Base-by-base conservation (phyloP, 192 early-diverging fungal species). In the Podila epicladia region DNA sequence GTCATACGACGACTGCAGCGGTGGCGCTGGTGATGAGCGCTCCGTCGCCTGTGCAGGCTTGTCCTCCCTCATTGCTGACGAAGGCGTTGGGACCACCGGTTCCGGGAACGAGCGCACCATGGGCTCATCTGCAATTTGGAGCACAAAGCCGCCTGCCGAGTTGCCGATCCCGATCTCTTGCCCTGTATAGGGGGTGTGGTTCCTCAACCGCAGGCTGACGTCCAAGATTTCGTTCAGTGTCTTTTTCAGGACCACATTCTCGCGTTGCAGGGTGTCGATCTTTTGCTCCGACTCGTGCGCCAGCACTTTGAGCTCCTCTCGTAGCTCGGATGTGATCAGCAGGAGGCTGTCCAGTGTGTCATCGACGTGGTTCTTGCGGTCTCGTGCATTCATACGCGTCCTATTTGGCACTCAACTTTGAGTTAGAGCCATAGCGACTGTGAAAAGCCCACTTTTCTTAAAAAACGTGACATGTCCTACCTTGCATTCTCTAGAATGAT, bases 401-500 rank as follows among this genome's bases (percentile, higher is more conserved):
- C 88, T 89, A 69, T 19, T 15, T 8, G 32, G 20, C 35, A 13
- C 22, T 12, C 53, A n/a, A 67, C 9, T 24, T 55, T 24, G 53
- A 55, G 53, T 55, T 24, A 22, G 1, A 24, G 33, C 20, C 31
- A 32, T 31, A 13, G 26, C 15, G 11, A 61, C 20, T 33, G 31
- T 12, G 26, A 61, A 61, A 2, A 20, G 2, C 0, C 1, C 24
- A 61, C 74, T 37, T 1, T 37, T 11, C n/a, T 64, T 51, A 67
- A 72, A 51, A 55, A 26, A 11, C 2, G n/a, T 4, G 5, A 35
- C 22, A 19, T 41, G 32, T 71, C 75, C 67, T 90, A 91, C 86
- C 93, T 90, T 58, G 88, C 73, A 61, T 89, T 90, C 75, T 95
- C 94, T 15, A 89, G 84, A 38, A 93, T 79, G 58, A 95, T 93